Conservation (phyloP, 2,329 filamentous ascomycete species). For the Huntiella decipiens region DNA sequence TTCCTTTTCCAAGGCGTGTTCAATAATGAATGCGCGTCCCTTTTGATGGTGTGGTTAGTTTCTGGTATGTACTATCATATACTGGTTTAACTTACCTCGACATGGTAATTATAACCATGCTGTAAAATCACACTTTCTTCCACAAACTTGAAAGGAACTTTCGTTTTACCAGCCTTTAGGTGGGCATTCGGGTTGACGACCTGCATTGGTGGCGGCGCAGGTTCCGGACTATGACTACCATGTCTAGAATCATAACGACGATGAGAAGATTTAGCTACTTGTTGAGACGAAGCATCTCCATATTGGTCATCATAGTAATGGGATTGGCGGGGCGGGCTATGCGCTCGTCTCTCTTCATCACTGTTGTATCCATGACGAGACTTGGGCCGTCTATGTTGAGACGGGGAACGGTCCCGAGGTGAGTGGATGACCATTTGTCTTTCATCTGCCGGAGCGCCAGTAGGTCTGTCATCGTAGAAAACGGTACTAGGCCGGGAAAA, state of each 20-base stretch:
- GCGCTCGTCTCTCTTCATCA: conserved; percentile 19
- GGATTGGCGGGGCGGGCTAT: conserved; percentile 20
- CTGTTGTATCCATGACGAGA: neutral
- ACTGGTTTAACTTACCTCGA: conserved; percentile 43
- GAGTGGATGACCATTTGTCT: conserved; percentile 6
- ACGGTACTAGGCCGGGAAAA: conserved; percentile 6
- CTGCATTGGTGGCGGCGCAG: conserved; percentile 17
- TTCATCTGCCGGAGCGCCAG: neutral
- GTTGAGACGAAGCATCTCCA: neutral
- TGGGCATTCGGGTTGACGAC: conserved; percentile 41
- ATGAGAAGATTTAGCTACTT: neutral
- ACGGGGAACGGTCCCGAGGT: conserved; percentile 1
- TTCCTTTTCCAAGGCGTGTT: conserved; percentile 68
- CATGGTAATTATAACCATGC: conserved; percentile 67
- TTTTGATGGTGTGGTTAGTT: conserved; percentile 19
- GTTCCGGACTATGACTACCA: neutral
- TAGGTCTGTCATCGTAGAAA: conserved; percentile 9
- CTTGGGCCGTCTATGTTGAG: neutral
- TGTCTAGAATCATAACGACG: neutral
- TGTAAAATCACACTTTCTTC: conserved; percentile 66
- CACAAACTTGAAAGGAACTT: conserved; percentile 64
- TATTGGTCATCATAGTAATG: neutral
- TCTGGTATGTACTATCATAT: neutral
- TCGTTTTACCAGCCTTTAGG: conserved; percentile 73
- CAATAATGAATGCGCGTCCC: conserved; percentile 65